Conservation (phyloP, 2,329 filamentous ascomycete genomes). For the Arthrobotrys megalospora region DNA sequence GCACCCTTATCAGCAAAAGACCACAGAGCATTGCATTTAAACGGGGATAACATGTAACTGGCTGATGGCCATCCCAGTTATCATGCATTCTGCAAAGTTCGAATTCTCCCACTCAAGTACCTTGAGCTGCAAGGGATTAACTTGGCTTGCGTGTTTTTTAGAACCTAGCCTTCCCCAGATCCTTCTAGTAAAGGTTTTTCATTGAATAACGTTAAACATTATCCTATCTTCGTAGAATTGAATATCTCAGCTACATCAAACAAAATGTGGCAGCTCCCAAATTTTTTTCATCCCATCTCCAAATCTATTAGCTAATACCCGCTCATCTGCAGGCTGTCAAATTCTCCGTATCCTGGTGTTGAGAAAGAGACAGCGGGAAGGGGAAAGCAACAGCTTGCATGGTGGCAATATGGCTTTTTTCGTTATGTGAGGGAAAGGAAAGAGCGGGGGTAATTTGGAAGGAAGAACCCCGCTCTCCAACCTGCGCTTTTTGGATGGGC, state of each 20-base stretch:
- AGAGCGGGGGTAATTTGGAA: slow-evolving; percentile 5
- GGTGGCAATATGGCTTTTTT: slow-evolving; percentile 14
- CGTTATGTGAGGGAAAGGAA: slow-evolving; percentile 16
- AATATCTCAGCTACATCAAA: too few relatives aligned
- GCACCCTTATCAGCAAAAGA: slow-evolving; percentile 29
- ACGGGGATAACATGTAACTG: slow-evolving; percentile 8
- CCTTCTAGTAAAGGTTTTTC: too few relatives aligned
- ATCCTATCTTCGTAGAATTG: too few relatives aligned
- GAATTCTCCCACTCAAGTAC: neutral
- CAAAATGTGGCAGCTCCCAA: neutral
- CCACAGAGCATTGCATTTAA: slow-evolving; percentile 27
- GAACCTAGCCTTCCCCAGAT: too few relatives aligned
- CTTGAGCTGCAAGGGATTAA: neutral
- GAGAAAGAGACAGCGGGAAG: slow-evolving; percentile 7
- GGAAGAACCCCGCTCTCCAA: neutral
- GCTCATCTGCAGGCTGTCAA: slow-evolving; percentile 33
- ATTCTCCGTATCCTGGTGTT: slow-evolving; percentile 34
- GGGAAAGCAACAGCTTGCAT: slow-evolving; percentile 14
- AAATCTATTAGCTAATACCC: slow-evolving; percentile 62
- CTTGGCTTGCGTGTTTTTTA: too few relatives aligned
- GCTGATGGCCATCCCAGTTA: neutral
- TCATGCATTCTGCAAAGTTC: slow-evolving; percentile 2
- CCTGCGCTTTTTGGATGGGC: slow-evolving; percentile 3
- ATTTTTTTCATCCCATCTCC: slow-evolving; percentile 55
- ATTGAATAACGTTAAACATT: too few relatives aligned